Conservation (phyloP, 1,139 yeast genomes). For the Lodderomyces margitis region DNA sequence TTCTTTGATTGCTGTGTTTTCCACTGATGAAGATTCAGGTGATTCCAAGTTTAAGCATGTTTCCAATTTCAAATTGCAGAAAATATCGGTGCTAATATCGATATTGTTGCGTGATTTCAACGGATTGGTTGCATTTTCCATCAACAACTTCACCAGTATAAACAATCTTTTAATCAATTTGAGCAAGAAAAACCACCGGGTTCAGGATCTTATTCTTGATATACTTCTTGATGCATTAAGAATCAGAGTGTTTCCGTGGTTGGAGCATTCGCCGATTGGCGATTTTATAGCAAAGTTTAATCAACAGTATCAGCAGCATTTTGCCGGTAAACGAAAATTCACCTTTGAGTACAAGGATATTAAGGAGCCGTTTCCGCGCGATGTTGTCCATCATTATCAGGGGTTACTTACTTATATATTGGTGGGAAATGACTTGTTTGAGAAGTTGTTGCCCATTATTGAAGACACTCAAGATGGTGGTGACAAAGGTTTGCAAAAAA, state of each 20-base stretch:
- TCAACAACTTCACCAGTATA: conserved; percentile 56
- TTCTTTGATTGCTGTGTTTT: conserved; percentile 61
- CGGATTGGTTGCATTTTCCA: conserved; percentile 69
- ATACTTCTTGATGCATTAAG: conserved; percentile 66
- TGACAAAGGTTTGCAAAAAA: conserved; percentile 32
- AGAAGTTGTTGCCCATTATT: conserved; percentile 47
- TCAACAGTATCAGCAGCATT: conserved; percentile 4
- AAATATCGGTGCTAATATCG: conserved; percentile 60
- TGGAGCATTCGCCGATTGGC: conserved; percentile 36
- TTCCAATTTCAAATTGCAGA: conserved; percentile 44
- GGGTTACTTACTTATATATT: conserved; percentile 57
- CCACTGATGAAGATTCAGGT: conserved; percentile 17
- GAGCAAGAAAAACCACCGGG: conserved; percentile 50
- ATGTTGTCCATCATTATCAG: conserved; percentile 54
- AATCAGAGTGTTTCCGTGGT: conserved; percentile 62
- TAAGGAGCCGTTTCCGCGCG: conserved; percentile 17
- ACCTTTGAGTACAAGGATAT: conserved; percentile 11
- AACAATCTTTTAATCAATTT: conserved; percentile 62
- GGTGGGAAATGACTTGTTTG: conserved; percentile 55
- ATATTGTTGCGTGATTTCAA: conserved; percentile 69
- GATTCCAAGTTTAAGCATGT: conserved; percentile 12
- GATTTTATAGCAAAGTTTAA: conserved; percentile 22
- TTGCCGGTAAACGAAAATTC: conserved; percentile 1
- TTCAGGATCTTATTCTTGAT: conserved; percentile 68
- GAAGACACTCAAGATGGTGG: conserved; percentile 38